Conservation (phyloP, 169 alveolate species). For the Cryptosporidium parvum region DNA sequence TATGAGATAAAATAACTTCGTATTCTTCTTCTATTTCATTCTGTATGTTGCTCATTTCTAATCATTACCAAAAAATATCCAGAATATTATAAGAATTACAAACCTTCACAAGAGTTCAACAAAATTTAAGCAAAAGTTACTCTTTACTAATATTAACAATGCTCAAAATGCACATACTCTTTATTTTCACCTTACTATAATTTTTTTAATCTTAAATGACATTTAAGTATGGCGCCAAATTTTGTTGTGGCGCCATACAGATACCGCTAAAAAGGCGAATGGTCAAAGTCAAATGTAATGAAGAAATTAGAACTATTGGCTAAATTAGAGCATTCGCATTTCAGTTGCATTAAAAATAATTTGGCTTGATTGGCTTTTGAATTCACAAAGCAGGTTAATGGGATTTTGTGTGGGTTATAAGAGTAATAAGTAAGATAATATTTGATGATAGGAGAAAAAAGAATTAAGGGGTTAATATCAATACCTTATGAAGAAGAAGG, state of each 20-base stretch:
- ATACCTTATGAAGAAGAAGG: constrained; percentile 27
- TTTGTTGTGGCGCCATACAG: neutral
- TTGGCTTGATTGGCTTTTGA: neutral
- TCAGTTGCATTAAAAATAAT: no score
- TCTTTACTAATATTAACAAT: neutral
- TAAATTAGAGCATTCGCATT: no score
- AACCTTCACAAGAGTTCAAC: neutral
- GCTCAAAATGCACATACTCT: neutral
- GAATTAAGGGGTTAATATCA: neutral
- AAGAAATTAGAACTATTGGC: no score
- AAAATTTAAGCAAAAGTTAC: neutral
- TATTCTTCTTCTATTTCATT: constrained; percentile 66
- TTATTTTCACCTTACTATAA: neutral
- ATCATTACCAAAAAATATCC: neutral
- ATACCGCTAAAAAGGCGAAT: neutral
- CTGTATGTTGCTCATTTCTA: neutral
- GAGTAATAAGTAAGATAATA: neutral
- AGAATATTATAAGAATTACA: neutral
- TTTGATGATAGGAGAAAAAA: neutral
- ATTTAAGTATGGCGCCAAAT: neutral
- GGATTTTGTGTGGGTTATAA: neutral
- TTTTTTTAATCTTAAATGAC: constrained; percentile 19
- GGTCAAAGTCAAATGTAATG: neutral
- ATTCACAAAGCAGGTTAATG: neutral
- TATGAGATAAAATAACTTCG: constrained; percentile 61